Evolutionary conservation across 164 flowering plant genomes (phyloP), one percentile per base, ranked within the genome.

Genomic region (Tetrastigma voinierianum): DNA sequence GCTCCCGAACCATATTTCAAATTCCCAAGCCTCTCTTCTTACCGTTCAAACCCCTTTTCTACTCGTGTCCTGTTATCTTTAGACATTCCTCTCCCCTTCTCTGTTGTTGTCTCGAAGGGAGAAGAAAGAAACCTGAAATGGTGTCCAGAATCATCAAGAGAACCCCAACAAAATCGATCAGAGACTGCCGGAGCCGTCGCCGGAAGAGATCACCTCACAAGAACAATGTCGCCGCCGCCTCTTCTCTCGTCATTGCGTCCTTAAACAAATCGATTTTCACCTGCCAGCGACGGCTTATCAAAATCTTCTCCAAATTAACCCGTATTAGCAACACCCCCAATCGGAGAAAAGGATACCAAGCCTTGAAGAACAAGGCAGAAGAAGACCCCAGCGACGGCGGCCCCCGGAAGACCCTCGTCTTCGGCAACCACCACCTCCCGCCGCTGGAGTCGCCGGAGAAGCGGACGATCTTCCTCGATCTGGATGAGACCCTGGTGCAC

Each of bases 401-500:
- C 2, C 57, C 61, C 4, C 21, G 65, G 16, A 61, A 68, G 19
- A 19, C 74, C 3, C 70, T 74, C 11, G 3, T 43, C 60, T 68
- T 68, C 67, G 58, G 59, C 16, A 67, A 3, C 69, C 17, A 51
- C 59, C 53, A 18, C 4, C 84, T 87, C 24, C 90, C 93, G 2
- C 87, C 91, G 1, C 45, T 64, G 60, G 5, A 14, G 0, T 60
- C 62, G 16, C 78, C 82, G 0, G 65, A 63, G 0, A 81, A 76
- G 47, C 76, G 66, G 40, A 93, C 98, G 1, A 59, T 93, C 7
- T 81, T 91, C 67, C 88, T 93, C 0, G 98, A 93, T 67, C 79
- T 93, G 1, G 98, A 93, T 65, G 96, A 93, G 70, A 93, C 97
- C 1, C 70, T 93, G 62, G 71, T 93, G 12, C 97, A 93, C 65